phyloP scores from a whole-genome alignment of 352 stramenopile genomes.

The Phytophthora macrochlamydospora region DNA sequence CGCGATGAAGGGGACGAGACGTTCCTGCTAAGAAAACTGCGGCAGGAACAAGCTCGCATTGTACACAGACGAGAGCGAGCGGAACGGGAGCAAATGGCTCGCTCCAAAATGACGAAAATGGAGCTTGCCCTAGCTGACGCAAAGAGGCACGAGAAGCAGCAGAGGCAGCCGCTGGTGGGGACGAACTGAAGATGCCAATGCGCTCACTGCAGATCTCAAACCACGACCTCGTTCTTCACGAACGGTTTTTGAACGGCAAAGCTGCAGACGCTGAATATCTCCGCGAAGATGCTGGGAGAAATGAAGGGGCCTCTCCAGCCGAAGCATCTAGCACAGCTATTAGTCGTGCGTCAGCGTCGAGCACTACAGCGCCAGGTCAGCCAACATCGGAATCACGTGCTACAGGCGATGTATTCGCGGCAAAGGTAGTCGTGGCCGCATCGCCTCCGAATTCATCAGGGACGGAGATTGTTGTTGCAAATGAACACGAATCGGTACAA shows the following conservation, averaged over 20 bases:
- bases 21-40: constrained; percentile 67
- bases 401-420: not conserved
- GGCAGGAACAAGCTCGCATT: constrained; percentile 52
- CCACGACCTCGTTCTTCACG: constrained; percentile 69
- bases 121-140: constrained; percentile 29
- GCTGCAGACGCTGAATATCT: constrained; percentile 63
- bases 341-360: constrained; percentile 2
- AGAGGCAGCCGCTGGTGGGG: constrained; percentile 13
- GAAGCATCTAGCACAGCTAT: not conserved
- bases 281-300: constrained; percentile 33
- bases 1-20: constrained; percentile 66
- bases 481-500: not conserved
- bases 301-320: not conserved
- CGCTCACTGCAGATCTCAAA: constrained; percentile 76
- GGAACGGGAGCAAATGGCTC: constrained; percentile 44
- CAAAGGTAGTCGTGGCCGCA: not conserved
- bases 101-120: constrained; percentile 37
- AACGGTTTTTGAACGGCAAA: constrained; percentile 75
- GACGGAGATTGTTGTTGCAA: constrained; percentile 1
- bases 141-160: constrained; percentile 24
- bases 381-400: constrained; percentile 17
- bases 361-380: constrained; percentile 20
- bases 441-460: not conserved
- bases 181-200: constrained; percentile 49
- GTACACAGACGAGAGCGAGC: constrained; percentile 52